Conservation (phyloP, 2,329 filamentous ascomycete species). For the Ceratocystis destructans region DNA sequence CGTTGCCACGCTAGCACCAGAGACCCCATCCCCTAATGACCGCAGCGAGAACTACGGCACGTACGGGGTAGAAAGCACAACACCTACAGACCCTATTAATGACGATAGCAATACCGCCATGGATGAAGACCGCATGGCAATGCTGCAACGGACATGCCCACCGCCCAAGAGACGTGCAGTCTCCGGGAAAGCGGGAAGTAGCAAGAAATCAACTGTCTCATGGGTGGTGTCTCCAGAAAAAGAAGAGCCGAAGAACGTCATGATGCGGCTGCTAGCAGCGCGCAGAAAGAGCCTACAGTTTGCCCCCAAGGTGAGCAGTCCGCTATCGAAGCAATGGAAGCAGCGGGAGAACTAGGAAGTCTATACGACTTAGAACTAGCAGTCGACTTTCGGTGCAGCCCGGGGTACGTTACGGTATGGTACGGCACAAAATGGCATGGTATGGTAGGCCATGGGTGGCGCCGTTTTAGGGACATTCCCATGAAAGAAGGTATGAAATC, state of each 20-base stretch:
- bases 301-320: conserved; percentile 61
- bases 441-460: too few relatives aligned
- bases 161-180: conserved; percentile 20
- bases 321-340: conserved; percentile 46
- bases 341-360: conserved; percentile 19
- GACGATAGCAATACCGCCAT: conserved; percentile 34
- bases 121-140: conserved; percentile 7
- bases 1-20: conserved; percentile 36
- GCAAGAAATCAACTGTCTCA: conserved; percentile 22
- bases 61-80: conserved; percentile 24
- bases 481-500: conserved; percentile 3
- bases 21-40: conserved; percentile 31
- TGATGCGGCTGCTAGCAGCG: conserved; percentile 54
- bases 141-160: conserved; percentile 31
- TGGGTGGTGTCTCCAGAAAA: conserved; percentile 35
- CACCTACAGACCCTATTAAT: conserved; percentile 25
- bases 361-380: background rate
- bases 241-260: conserved; percentile 40
- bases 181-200: conserved; percentile 10
- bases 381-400: too few relatives aligned
- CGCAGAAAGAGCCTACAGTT: conserved; percentile 66
- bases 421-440: too few relatives aligned
- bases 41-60: conserved; percentile 23
- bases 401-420: too few relatives aligned
- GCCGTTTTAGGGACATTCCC: background rate